These are phyloP conservation scores for Podila clonocystis DNA, from an alignment of 192 early-diverging fungal genomes.

Conservation along the genomic window DNA sequence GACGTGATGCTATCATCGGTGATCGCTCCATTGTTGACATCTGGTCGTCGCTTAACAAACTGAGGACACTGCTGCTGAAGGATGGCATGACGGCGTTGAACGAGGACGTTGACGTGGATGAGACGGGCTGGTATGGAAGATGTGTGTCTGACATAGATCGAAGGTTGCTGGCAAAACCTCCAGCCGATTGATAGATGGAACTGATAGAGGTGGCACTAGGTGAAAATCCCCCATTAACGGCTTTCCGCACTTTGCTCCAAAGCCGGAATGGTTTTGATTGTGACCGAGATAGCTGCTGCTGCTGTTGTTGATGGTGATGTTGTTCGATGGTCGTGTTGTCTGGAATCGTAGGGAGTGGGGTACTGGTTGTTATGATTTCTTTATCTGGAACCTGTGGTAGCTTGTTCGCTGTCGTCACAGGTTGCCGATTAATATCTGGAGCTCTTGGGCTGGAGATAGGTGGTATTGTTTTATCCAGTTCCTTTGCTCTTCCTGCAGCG, in stretches of 20 bases:
- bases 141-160: conserved; percentile 27
- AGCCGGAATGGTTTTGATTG: conserved; percentile 17
- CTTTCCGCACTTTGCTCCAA: conserved; percentile 29
- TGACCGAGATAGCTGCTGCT: not conserved
- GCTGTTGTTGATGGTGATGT: conserved; percentile 1
- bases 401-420: not conserved
- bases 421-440: too few species aligned
- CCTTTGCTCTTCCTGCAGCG: not conserved
- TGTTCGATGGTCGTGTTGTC: not conserved
- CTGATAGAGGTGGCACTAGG: conserved; percentile 1
- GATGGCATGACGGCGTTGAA: conserved; percentile 31
- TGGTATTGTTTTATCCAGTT: not conserved
- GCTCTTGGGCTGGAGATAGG: not conserved
- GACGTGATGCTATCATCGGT: not conserved
- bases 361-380: not conserved
- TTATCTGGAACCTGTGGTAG: not conserved
- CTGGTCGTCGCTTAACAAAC: conserved; percentile 38
- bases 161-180: conserved; percentile 1
- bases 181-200: conserved; percentile 22
- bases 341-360: not conserved
- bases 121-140: conserved; percentile 12
- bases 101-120: conserved; percentile 23
- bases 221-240: conserved; percentile 20
- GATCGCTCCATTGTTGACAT: conserved; percentile 10
- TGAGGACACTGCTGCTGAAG: conserved; percentile 38